Evolutionary conservation across 176 grass and related monocot genomes (phyloP), one percentile per base, ranked within the genome.

Genomic region (Raddia guianensis): DNA sequence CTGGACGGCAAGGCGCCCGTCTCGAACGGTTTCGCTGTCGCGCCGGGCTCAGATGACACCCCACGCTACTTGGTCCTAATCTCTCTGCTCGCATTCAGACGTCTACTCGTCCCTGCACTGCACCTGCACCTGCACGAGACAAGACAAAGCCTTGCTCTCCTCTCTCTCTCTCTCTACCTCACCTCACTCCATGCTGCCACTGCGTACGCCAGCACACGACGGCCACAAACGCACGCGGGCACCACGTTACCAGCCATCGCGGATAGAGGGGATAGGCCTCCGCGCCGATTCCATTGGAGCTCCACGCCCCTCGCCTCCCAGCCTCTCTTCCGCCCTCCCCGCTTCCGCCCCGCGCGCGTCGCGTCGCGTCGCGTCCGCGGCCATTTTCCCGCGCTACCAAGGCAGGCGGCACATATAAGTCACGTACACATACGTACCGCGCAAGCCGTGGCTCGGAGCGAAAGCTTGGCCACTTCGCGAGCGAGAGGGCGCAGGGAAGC

Each of bases 241-340:
- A 71, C 3, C 43, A 27, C 44, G 67, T 67, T 40, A 72, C 79
- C 77, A 83, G 68, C 64, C 82, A 80, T 70, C 84, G 58, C 73
- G 88, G 88, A 86, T 82, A 86, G 88, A 85, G n/a, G 43, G 33
- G 87, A 89, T 82, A 86, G 83, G 87, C 78, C 77, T 89, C 12
- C 43, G 5, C 40, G 77, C 42, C 55, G 35, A 64, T 82, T 89
- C 87, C 72, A 11, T 89, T 85, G 87, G 87, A 89, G 57, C 66
- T 80, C 87, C 82, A 13, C 8, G 3, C 67, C 73, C 73, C 78
- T 68, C 2, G 20, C 8, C 51, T 86, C 83, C 83, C 83, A 86
- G 78, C 88, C 88, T 78, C 79, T 74, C 67, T 62, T 86, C 58
- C 14, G 16, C 18, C 47, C 72, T 5, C 53, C 53, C 76, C 18